A percentile compares a stretch with the other conserved stretches of the same genome.
These are phyloP conservation scores for Solioccasus polychromus DNA, from an alignment of 768 basidiomycete genomes.

Conservation along the genomic window DNA sequence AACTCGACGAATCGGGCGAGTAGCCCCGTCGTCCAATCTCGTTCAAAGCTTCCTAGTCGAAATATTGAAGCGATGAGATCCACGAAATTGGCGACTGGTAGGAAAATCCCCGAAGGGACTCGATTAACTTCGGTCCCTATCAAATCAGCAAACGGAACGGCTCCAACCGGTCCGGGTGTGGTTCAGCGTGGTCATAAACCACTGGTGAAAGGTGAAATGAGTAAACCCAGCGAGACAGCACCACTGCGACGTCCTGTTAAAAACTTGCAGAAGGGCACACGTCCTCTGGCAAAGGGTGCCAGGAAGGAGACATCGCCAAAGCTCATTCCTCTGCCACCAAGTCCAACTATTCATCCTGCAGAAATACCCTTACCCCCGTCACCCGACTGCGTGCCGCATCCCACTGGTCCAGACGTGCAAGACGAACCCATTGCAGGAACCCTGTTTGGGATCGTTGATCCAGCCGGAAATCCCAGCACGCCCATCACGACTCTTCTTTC, in stretches of 20 bases:
- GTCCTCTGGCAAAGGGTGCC: conserved; percentile 10
- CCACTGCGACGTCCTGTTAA: conserved; percentile 9
- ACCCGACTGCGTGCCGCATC: conserved; percentile 8
- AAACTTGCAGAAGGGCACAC: conserved; percentile 9
- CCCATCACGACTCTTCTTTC: conserved; percentile 64
- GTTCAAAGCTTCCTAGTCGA: conserved; percentile 10
- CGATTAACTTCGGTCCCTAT: conserved; percentile 5
- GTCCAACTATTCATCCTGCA: conserved; percentile 19
- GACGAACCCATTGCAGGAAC: conserved; percentile 1
- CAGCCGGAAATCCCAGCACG: conserved; percentile 38
- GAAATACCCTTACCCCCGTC: conserved; percentile 22
- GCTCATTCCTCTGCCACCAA: conserved; percentile 17
- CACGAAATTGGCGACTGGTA: conserved; percentile 4
- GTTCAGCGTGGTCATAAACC: conserved; percentile 12
- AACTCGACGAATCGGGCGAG: not conserved
- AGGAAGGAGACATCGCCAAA: conserved; percentile 16
- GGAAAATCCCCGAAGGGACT: conserved; percentile 6
- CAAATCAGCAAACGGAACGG: conserved; percentile 8
- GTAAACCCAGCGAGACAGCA: conserved; percentile 1
- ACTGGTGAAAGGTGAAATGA: conserved; percentile 5
- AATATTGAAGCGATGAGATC: conserved; percentile 1
- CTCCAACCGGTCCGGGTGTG: not conserved
- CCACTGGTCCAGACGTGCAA: conserved; percentile 1
- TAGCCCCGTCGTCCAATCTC: conserved; percentile 2
- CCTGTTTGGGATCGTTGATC: not conserved